These are phyloP conservation scores for Moricandia moricandioides DNA, from an alignment of 345 rosid species.

Conservation along the genomic window DNA sequence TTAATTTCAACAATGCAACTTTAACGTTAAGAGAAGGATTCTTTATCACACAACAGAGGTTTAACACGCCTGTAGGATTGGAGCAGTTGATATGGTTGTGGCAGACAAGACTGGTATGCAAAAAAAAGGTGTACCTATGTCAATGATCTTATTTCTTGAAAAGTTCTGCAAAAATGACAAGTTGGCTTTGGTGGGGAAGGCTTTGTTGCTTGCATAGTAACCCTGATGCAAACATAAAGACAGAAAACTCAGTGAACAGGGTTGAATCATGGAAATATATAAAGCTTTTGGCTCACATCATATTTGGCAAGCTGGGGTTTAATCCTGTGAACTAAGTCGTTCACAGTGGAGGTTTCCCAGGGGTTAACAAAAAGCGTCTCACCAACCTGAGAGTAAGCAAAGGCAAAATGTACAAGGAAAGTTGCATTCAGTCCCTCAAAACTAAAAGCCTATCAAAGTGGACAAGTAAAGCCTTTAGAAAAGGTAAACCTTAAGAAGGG, in stretches of 20 bases:
- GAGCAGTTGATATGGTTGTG: no score
- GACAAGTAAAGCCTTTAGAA: background rate
- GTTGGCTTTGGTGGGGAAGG: conserved; percentile 63
- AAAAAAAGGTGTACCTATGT: conserved; percentile 54
- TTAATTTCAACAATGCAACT: background rate
- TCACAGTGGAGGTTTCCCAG: conserved; percentile 59
- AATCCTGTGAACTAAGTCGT: conserved; percentile 52
- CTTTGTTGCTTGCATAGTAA: conserved; percentile 57
- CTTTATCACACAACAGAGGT: conserved; percentile 5
- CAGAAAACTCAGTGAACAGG: conserved; percentile 8
- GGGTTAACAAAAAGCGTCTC: conserved; percentile 51
- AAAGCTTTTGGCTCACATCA: conserved; percentile 43
- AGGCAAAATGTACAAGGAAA: background rate
- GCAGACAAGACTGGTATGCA: background rate
- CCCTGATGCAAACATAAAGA: conserved; percentile 57
- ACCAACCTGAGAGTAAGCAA: conserved; percentile 44
- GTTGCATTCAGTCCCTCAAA: background rate
- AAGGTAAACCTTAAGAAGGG: conserved; percentile 48
- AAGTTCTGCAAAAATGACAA: conserved; percentile 55
- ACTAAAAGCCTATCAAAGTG: background rate
- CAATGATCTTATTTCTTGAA: conserved; percentile 74
- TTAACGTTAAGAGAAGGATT: background rate
- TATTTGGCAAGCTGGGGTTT: conserved; percentile 52
- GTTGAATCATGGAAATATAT: conserved; percentile 10
- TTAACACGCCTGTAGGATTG: background rate